Percentiles rank a stretch among this genome's conserved stretches.
Evolutionary conservation across 2,329 filamentous ascomycete species (phyloP).

Genomic region (Aspergillus latus): DNA sequence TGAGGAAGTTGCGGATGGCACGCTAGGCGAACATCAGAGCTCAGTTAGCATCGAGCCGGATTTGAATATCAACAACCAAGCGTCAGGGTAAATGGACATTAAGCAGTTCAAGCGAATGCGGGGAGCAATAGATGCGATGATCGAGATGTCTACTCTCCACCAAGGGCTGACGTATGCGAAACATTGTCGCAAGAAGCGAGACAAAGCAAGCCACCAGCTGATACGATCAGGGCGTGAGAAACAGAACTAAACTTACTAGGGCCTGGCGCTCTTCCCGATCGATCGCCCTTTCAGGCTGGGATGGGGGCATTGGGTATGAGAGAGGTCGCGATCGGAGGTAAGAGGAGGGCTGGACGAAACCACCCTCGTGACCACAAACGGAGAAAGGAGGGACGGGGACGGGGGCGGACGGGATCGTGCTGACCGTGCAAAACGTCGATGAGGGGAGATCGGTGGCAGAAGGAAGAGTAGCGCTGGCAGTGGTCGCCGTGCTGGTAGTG

Average conservation of each 20-base stretch:
- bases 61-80: not conserved
- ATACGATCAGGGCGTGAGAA: slow-evolving; percentile 2
- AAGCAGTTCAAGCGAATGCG: slow-evolving; percentile 3
- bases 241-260: slow-evolving; percentile 41
- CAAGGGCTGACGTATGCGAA: slow-evolving; percentile 9
- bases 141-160: not conserved
- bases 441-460: slow-evolving; percentile 7
- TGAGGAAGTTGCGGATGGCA: slow-evolving; percentile 92
- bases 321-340: slow-evolving; percentile 44
- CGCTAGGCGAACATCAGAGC: slow-evolving; percentile 55
- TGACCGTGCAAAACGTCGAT: slow-evolving; percentile 9
- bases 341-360: slow-evolving; percentile 51
- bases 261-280: slow-evolving; percentile 52
- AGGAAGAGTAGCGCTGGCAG: slow-evolving; percentile 1
- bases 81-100: not conserved
- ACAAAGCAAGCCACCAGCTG: slow-evolving; percentile 1
- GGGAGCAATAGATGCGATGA: slow-evolving; percentile 1
- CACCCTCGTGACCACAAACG: slow-evolving; percentile 43
- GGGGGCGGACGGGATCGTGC: slow-evolving; percentile 1
- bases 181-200: not conserved
- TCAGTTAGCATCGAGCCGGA: slow-evolving; percentile 29
- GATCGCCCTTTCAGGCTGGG: slow-evolving; percentile 45
- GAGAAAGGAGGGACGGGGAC: slow-evolving; percentile 4
- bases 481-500: slow-evolving; percentile 10
- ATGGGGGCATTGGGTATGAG: slow-evolving; percentile 43